A percentile compares a stretch with the other conserved stretches of the same genome.
Evolutionary conservation across 352 stramenopile species (phyloP).

Genomic region (Phytopythium sindhum): DNA sequence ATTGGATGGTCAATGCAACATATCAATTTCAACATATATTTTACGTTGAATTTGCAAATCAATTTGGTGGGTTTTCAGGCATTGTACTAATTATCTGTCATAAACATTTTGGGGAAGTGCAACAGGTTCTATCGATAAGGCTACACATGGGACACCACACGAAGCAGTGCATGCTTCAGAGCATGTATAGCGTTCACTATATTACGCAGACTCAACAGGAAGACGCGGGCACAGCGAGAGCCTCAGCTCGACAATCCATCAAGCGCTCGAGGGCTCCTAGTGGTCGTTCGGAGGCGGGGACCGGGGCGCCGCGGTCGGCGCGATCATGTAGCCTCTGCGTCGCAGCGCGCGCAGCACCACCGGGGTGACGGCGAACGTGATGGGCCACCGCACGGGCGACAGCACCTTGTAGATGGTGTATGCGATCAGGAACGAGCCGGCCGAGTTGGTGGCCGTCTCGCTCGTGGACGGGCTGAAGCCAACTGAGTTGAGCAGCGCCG

Average conservation of each 20-base stretch:
- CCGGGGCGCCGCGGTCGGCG: conserved; percentile 19
- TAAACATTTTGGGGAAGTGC: too few relatives aligned
- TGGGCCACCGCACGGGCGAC: conserved; percentile 69
- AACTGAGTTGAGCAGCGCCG: conserved; percentile 38
- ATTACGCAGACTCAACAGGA: neutral
- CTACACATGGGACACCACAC: too few relatives aligned
- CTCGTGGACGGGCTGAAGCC: conserved; percentile 39
- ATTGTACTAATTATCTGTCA: too few relatives aligned
- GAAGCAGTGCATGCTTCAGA: too few relatives aligned
- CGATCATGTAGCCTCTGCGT: conserved; percentile 69
- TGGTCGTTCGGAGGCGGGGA: conserved; percentile 11
- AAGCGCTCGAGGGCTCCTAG: neutral
- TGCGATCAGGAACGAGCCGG: conserved; percentile 72
- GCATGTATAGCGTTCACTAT: neutral
- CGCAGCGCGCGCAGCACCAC: conserved; percentile 72
- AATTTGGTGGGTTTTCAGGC: too few relatives aligned
- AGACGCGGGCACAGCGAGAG: neutral
- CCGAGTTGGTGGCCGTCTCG: conserved; percentile 51
- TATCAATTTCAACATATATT: too few relatives aligned
- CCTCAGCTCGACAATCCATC: neutral
- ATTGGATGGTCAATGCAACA: too few relatives aligned
- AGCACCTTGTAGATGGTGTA: conserved; percentile 84
- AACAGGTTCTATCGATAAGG: too few relatives aligned
- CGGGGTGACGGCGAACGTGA: conserved; percentile 78
- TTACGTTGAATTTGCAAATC: too few relatives aligned